Evolutionary conservation across 129 eudicot genomes (phyloP), one percentile per base, ranked within the genome.

Genomic region (Centaurea solstitialis): DNA sequence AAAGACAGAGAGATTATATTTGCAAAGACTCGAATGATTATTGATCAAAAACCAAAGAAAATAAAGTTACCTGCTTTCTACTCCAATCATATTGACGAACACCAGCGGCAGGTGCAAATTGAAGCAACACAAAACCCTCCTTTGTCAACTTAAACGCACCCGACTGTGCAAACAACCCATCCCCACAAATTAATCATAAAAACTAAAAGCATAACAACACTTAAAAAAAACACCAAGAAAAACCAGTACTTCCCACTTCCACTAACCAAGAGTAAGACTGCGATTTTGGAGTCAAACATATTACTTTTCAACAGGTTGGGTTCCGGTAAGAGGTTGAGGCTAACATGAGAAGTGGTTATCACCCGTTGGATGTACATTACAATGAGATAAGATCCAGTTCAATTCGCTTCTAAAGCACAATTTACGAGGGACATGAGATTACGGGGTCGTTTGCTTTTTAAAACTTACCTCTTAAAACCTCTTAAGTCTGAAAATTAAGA

Each of bases 61-160:
- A 24, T 0, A 64, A 50, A 47, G 71, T 74, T 82, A 92, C 98
- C 96, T 94, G 98, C 75, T 94, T 94, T 70, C 94, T 81, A 70
- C 90, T 81, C 97, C 97, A 94, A 83, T 94, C 98, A 80, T 94
- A 94, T 75, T 89, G 96, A 43, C 98, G 98, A 75, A 85, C 88
- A 81, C 93, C 92, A 22, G 91, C 84, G 39, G 97, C 93, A 38
- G 98, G 98, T 69, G 98, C 98, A 86, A 94, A 92, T 66, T 94
- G 96, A 83, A 94, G 98, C 80, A 87, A 75, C 66, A 94, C 87
- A 72, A 59, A 86, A 23, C 98, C 98, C 79, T 94, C 98, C 78
- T 84, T 90, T 8, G 94, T 82, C 72, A 92, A 62, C 90, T 94
- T 94, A 68, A 84, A 90, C 35, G 97, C 90, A 68, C 98, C 98